Conservation (phyloP, 1,284 basidiomycete species). For the Trametes hirsuta region DNA sequence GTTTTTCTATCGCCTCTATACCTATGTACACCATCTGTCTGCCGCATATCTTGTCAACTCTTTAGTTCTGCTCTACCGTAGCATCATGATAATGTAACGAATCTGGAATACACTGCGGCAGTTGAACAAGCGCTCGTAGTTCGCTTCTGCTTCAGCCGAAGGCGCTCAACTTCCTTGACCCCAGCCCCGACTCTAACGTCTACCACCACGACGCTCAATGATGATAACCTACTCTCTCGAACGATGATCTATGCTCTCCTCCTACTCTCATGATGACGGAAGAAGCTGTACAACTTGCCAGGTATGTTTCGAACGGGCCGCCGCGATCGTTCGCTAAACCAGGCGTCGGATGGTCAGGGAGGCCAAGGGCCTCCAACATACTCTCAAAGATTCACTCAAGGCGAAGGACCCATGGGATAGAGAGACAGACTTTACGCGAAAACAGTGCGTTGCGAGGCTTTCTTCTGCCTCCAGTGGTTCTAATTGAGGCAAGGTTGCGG, state of each 20-base stretch:
- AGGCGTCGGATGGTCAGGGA: conserved; percentile 48
- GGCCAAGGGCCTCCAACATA: conserved; percentile 68
- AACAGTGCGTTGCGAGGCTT: conserved; percentile 60
- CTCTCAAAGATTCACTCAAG: conserved; percentile 71
- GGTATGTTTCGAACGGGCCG: conserved; percentile 20
- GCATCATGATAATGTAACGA: conserved; percentile 33
- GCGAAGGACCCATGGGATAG: conserved; percentile 77
- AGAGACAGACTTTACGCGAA: conserved; percentile 83
- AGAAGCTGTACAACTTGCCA: conserved; percentile 30
- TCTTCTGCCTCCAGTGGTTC: background rate
- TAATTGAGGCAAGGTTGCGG: conserved; percentile 59
- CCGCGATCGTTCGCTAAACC: conserved; percentile 8
- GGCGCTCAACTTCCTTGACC: background rate
- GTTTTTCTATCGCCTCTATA: background rate
- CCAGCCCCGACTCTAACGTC: conserved; percentile 6
- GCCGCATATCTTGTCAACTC: background rate
- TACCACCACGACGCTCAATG: background rate
- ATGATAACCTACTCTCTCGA: conserved; percentile 9
- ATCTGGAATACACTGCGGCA: conserved; percentile 40
- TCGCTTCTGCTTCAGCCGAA: conserved; percentile 49
- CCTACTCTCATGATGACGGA: conserved; percentile 28
- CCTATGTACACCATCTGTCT: conserved; percentile 34
- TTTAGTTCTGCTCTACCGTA: background rate
- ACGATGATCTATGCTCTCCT: conserved; percentile 12
- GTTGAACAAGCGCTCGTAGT: conserved; percentile 39